Evolutionary conservation across 768 basidiomycete species (phyloP), one percentile per base, ranked within the genome.

Genomic region (Stropharia rugosoannulata): DNA sequence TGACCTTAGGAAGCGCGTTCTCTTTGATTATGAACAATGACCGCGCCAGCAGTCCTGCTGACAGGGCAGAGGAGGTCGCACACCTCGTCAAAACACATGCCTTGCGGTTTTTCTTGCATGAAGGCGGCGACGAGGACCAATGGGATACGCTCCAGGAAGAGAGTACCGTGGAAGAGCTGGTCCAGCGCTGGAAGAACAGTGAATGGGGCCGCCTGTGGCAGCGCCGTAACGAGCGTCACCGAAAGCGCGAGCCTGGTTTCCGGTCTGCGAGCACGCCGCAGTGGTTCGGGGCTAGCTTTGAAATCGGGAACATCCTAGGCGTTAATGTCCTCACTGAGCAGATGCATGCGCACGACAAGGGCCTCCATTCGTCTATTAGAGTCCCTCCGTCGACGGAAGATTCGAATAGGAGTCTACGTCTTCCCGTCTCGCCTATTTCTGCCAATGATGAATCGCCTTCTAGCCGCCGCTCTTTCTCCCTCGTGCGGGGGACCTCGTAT

Each of bases 261-360:
- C 64, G 60, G 46, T 65, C 60, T 9, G 38, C 50, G 4, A 36
- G 54, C 36, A 52, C 60, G 13, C 69, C 66, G 12, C 74, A 70
- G 18, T 92, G 89, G 88, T 78, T 89, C 27, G 89, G 91, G 25
- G 77, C 76, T 19, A 89, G 84, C 56, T 93, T 93, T 59, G 87
- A 90, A 63, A 75, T 93, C 37, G 91, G 91, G 2, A 78, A 78
- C n/a, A 78, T 93, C 57, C 73, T 92, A 37, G 91, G 89, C 10
- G 78, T 91, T 49, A 80, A 84, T 58, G 71, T 88, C 32, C 71
- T 86, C 47, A 72, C 79, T 42, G 73, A 73, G 43, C 64, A 66
- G 42, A 61, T 54, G 22, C 67, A 66, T 49, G 18, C 47, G 18
- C 51, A 47, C 47, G 32, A 32, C 15, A 45, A 35, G 37, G 37